Conservation (phyloP, 106 monocot species). For the Phalaenopsis equestris region DNA sequence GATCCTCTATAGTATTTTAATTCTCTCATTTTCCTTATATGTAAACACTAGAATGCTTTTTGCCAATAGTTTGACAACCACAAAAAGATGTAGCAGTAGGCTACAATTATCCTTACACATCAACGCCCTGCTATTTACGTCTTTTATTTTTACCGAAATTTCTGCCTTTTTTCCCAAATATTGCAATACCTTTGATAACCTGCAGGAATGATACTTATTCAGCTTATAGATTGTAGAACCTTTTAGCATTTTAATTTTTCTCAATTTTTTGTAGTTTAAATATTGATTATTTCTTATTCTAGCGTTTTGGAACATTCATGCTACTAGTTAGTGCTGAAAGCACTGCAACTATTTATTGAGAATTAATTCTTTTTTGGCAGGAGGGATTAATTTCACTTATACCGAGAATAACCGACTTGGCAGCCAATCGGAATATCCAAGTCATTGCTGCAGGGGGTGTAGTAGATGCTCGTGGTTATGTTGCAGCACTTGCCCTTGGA, state of each 20-base stretch:
- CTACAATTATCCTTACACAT: too few relatives aligned
- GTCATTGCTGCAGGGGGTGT: slow-evolving; percentile 76
- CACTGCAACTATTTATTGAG: background rate
- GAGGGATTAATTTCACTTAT: slow-evolving; percentile 53
- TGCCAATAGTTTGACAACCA: too few relatives aligned
- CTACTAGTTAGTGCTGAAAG: background rate
- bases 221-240: background rate
- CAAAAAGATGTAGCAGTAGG: too few relatives aligned
- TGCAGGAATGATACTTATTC: too few relatives aligned
- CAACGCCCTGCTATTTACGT: too few relatives aligned
- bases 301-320: background rate
- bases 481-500: slow-evolving; percentile 63
- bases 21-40: too few relatives aligned
- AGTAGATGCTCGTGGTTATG: slow-evolving; percentile 72
- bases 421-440: slow-evolving; percentile 36
- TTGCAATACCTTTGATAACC: too few relatives aligned
- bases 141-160: too few relatives aligned
- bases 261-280: background rate
- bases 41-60: too few relatives aligned
- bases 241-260: background rate
- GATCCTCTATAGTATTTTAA: too few relatives aligned
- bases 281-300: background rate
- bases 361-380: slow-evolving; percentile 21
- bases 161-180: too few relatives aligned
- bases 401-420: slow-evolving; percentile 65